Evolutionary conservation across 768 basidiomycete genomes (phyloP), one percentile per base, ranked within the genome.

Genomic region (Rhodosporidiobolus sp.): DNA sequence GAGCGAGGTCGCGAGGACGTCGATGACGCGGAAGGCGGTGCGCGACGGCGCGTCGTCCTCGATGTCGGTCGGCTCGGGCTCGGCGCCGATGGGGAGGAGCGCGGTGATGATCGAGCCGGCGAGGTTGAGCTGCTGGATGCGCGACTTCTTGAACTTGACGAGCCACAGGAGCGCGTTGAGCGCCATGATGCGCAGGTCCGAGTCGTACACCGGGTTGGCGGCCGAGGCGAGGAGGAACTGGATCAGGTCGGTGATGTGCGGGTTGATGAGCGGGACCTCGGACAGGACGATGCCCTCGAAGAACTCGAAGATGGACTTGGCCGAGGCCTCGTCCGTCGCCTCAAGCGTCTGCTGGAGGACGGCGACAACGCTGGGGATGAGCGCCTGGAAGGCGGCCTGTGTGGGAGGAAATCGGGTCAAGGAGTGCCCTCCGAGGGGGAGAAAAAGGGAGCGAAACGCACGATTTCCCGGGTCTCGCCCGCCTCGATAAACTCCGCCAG

Each of bases 91-190:
- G 56, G 94, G 92, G 86, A 99, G 90, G 55, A 99, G 87, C 55
- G 91, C 90, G 76, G 92, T 88, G 69, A 98, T 86, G 79, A 99
- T 95, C 35, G 87, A 86, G 57, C 87, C 86, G 24, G 92, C 93
- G 68, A 99, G 85, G 79, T 87, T 87, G 71, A 93, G 86, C 77
- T 86, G 86, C 82, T 96, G 93, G 49, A 99, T 86, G 82, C 94
- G 96, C 61, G 89, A 89, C 83, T 97, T 97, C 88, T 98, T 99
- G 84, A 98, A 98, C 85, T 94, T 90, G 65, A 98, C 89, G 14
- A 94, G 92, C 94, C 94, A 98, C 79, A 92, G 90, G 16, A 99
- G 87, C 12, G 91, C 90, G 78, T 97, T 98, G 50, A 99, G 86
- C 17, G 90, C 88, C 77, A 96, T 89, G 70, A 94, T 87, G 68